Evolutionary conservation across 2,329 filamentous ascomycete species (phyloP).

Genomic region (Penicillium brasilianum): DNA sequence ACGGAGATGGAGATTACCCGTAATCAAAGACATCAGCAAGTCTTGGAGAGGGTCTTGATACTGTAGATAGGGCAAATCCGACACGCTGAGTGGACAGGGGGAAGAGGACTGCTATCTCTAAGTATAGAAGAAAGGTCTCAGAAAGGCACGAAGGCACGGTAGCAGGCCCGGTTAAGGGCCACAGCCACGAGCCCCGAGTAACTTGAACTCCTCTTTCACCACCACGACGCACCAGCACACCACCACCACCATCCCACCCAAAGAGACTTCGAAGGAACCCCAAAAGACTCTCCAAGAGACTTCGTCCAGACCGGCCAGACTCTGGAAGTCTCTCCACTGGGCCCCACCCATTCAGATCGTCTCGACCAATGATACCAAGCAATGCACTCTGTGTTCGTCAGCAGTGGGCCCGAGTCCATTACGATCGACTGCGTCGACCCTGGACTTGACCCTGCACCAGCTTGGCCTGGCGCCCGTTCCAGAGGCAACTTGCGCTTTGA

Average conservation of each 20-base stretch:
- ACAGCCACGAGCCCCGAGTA: neutral
- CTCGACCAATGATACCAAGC: slow-evolving; percentile 20
- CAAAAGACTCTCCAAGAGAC: slow-evolving; percentile 6
- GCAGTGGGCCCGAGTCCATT: slow-evolving; percentile 32
- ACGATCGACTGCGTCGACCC: slow-evolving; percentile 27
- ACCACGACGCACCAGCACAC: neutral
- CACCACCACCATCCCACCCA: neutral
- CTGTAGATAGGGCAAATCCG: neutral
- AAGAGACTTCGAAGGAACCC: neutral
- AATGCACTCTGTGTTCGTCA: slow-evolving; percentile 27
- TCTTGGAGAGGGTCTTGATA: neutral
- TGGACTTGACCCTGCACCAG: slow-evolving; percentile 18
- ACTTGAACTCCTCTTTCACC: slow-evolving; percentile 3
- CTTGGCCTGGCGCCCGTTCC: neutral
- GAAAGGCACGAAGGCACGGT: neutral
- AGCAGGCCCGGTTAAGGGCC: neutral
- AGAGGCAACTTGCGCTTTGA: slow-evolving; percentile 17
- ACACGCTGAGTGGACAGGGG: neutral
- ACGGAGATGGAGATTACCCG: neutral
- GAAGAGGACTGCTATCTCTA: neutral
- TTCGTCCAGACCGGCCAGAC: slow-evolving; percentile 21
- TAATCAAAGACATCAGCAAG: neutral
- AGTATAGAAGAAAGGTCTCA: slow-evolving; percentile 2
- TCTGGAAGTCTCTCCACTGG: slow-evolving; percentile 16
- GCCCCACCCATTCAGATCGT: slow-evolving; percentile 19